phyloP scores from a whole-genome alignment of 2,329 filamentous ascomycete genomes.

The Myriosclerotinia duriaeana region DNA sequence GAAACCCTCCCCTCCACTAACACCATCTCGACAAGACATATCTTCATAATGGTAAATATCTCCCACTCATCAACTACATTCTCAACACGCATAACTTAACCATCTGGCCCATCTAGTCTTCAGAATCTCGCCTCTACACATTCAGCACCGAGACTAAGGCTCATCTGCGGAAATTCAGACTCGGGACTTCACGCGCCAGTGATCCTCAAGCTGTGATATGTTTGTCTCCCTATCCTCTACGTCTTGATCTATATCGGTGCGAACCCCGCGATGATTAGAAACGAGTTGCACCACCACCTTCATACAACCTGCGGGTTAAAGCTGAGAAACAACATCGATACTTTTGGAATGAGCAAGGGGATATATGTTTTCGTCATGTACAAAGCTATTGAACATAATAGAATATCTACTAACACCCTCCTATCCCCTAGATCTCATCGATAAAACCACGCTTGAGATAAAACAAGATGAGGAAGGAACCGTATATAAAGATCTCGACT shows the following conservation, averaged over 20 bases:
- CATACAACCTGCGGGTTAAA: neutral
- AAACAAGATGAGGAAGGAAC: slow-evolving; percentile 72
- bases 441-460: slow-evolving; percentile 88
- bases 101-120: slow-evolving; percentile 43
- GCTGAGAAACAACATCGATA: slow-evolving; percentile 27
- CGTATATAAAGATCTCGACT: slow-evolving; percentile 77
- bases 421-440: slow-evolving; percentile 70
- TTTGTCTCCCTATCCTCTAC: slow-evolving; percentile 54
- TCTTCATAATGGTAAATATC: slow-evolving; percentile 9
- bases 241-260: neutral
- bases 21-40: neutral
- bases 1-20: neutral
- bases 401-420: slow-evolving; percentile 1
- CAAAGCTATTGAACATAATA: neutral
- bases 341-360: slow-evolving; percentile 28
- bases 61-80: neutral
- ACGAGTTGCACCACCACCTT: slow-evolving; percentile 8
- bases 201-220: slow-evolving; percentile 91
- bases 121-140: slow-evolving; percentile 86
- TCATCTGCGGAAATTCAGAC: slow-evolving; percentile 89
- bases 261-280: slow-evolving; percentile 14
- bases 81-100: neutral
- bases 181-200: slow-evolving; percentile 83
- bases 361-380: neutral
- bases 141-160: slow-evolving; percentile 90